Evolutionary conservation across 768 basidiomycete species (phyloP).

Genomic region (Sistotremastrum niveocremeum): DNA sequence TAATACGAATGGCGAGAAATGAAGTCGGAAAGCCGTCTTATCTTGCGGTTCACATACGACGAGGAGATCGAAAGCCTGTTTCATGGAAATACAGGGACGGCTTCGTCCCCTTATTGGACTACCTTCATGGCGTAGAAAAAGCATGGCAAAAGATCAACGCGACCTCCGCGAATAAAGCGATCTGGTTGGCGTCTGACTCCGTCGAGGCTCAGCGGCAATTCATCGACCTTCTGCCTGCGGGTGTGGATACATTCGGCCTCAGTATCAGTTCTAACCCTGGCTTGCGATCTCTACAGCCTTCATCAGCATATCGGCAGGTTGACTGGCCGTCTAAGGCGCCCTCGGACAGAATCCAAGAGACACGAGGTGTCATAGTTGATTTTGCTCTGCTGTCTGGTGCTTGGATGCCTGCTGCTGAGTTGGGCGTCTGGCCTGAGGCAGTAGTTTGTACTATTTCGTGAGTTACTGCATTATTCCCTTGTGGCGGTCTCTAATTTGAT

Average conservation of each 20-base stretch:
- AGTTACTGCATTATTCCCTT: conserved; percentile 7
- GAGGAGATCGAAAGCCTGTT: conserved; percentile 39
- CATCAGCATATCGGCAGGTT: conserved; percentile 38
- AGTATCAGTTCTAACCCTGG: conserved; percentile 26
- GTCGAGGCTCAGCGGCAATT: conserved; percentile 31
- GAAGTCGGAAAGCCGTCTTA: conserved; percentile 32
- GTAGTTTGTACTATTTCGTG: conserved; percentile 48
- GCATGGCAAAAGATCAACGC: conserved; percentile 23
- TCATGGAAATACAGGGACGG: conserved; percentile 30
- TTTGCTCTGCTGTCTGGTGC: conserved; percentile 51
- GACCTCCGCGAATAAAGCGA: conserved; percentile 18
- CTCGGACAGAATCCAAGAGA: conserved; percentile 32
- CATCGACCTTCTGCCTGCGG: conserved; percentile 20
- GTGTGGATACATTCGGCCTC: conserved; percentile 32
- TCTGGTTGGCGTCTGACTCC: conserved; percentile 54
- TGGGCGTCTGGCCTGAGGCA: conserved; percentile 34
- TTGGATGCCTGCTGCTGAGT: conserved; percentile 29
- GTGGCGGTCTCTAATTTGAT: neutral
- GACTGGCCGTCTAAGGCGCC: conserved; percentile 30
- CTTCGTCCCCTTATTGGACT: conserved; percentile 39
- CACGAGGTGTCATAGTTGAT: conserved; percentile 54
- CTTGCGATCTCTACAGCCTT: conserved; percentile 35
- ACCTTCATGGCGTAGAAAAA: conserved; percentile 26
- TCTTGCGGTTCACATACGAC: conserved; percentile 47
- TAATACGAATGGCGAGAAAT: conserved; percentile 37